A percentile compares a stretch with the other conserved stretches of the same genome.
phyloP scores from a whole-genome alignment of 164 flowering plant genomes.

The Aristolochia contorta region DNA sequence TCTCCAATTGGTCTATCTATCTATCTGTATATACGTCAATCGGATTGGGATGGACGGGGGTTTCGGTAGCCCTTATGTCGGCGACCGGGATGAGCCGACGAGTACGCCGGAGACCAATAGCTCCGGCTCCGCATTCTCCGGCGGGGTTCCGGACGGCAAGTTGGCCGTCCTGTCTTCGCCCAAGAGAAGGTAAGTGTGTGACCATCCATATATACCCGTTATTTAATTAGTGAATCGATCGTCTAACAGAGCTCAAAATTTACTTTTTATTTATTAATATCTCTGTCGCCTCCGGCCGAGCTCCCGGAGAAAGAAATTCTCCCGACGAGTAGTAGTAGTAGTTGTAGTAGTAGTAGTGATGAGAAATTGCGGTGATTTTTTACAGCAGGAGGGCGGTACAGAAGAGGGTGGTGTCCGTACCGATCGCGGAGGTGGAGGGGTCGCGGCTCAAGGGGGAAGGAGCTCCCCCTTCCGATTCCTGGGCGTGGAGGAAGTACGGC shows the following conservation, averaged over 20 bases:
- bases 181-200: constrained; percentile 36
- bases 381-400: constrained; percentile 43
- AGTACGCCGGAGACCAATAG: constrained; percentile 27
- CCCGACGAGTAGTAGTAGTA: no score
- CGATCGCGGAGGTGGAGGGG: constrained; percentile 57
- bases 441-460: constrained; percentile 51
- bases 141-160: constrained; percentile 20
- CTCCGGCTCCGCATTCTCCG: constrained; percentile 18
- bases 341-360: no score
- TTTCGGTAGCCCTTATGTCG: constrained; percentile 25
- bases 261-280: no score
- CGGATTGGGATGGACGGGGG: constrained; percentile 36
- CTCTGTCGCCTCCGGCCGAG: no score
- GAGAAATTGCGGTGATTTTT: neutral
- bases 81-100: constrained; percentile 34
- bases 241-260: no score
- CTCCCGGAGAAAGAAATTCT: no score
- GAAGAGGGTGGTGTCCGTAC: constrained; percentile 67
- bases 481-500: constrained; percentile 96
- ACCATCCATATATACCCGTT: no score
- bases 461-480: constrained; percentile 75
- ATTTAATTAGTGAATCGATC: no score
- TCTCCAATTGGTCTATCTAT: no score
- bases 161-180: constrained; percentile 32
- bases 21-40: no score